Evolutionary conservation across 2,329 filamentous ascomycete species (phyloP), one percentile per base, ranked within the genome.

Genomic region (Graphiopsis chlorocephala): DNA sequence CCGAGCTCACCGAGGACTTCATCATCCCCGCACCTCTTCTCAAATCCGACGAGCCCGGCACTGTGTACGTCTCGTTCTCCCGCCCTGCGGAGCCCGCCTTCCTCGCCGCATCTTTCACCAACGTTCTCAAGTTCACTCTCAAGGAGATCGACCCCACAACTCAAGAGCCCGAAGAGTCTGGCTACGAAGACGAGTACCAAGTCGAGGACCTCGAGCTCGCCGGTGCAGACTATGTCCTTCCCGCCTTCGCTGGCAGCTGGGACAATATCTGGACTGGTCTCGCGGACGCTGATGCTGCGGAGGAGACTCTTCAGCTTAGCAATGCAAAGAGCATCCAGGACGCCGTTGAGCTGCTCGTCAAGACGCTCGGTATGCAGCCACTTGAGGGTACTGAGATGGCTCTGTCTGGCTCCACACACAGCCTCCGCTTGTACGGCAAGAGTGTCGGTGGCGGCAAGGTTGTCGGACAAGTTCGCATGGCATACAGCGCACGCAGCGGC

Each of bases 171-270:
- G 95, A 99, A 78, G 93, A 96, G 17, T 85, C 82, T 55, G 95
- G 95, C 53, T 98, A 98, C 77, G 94, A 98, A 61, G 95, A 99
- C 74, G 95, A 99, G 80, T 99, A 99, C 76, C 92, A 97, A 80
- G 90, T 98, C 66, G 92, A 95, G 67, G 93, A 97, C 75, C 88
- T 98, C 67, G 93, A 97, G 67, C 86, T 99, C 66, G 86, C 88
- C 20, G 95, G 94, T 65, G 93, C 92, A 70, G 95, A 99, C 78
- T 99, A 97, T 78, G 88, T 99, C 67, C 86, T 97, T 56, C 95
- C 95, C 23, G 90, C 92, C 1, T 99, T 96, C 78, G 93, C 93
- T 20, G 91, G 93, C 76, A 96, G 92, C 83, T 99, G 98, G 77
- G 92, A 91, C 75, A 92, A 96, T 73, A 86, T 98, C 56, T 99